A percentile compares a stretch with the other conserved stretches of the same genome.
Conservation (phyloP, 306 rosid genomes). For the Delonix regia region DNA sequence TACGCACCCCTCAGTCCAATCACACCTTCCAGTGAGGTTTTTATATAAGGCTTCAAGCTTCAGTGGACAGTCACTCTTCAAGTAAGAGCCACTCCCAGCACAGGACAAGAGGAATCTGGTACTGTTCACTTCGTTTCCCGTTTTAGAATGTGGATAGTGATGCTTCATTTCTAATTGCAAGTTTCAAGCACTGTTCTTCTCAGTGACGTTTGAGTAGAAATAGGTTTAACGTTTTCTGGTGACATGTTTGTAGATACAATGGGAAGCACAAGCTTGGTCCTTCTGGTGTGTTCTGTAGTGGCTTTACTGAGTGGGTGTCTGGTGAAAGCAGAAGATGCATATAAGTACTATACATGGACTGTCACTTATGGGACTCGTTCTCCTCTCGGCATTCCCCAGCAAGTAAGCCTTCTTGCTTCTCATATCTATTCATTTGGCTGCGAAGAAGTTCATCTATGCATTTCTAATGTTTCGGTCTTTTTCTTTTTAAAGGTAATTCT, state of each 20-base stretch:
- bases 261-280: slow-evolving; percentile 52
- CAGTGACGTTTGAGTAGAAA: not conserved
- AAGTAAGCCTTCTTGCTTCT: slow-evolving; percentile 57
- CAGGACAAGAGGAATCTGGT: slow-evolving; percentile 39
- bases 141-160: slow-evolving; percentile 16
- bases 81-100: slow-evolving; percentile 18
- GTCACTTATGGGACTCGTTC: slow-evolving; percentile 86
- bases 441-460: not conserved
- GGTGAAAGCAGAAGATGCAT: slow-evolving; percentile 82
- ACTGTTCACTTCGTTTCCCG: slow-evolving; percentile 17
- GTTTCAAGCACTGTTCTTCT: not conserved
- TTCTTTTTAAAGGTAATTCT: slow-evolving; percentile 74
- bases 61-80: slow-evolving; percentile 30
- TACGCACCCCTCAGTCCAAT: not conserved
- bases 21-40: not conserved
- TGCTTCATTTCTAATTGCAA: slow-evolving; percentile 24
- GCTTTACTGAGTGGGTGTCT: slow-evolving; percentile 47
- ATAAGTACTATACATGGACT: slow-evolving; percentile 79
- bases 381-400: slow-evolving; percentile 84
- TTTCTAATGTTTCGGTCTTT: slow-evolving; percentile 43
- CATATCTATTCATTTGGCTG: slow-evolving; percentile 29
- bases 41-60: slow-evolving; percentile 24
- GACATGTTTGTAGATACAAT: slow-evolving; percentile 50
- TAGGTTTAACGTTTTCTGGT: not conserved
- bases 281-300: slow-evolving; percentile 47